A percentile compares a stretch with the other conserved stretches of the same genome.
Evolutionary conservation across 2,329 filamentous ascomycete genomes (phyloP).

Genomic region (Colletotrichum lindemuthianum): DNA sequence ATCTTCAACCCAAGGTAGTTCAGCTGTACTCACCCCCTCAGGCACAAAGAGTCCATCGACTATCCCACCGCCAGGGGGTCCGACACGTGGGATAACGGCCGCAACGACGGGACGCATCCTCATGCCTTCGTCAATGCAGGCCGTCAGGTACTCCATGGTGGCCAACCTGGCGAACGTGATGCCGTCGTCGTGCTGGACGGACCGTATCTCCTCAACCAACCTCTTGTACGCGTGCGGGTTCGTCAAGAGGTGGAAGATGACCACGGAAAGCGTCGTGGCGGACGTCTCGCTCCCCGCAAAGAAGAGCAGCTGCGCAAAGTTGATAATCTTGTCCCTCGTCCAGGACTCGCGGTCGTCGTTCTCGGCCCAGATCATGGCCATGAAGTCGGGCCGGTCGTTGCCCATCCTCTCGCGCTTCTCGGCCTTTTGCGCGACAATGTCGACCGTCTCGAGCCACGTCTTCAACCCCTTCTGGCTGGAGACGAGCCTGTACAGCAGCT

Average conservation of each 20-base stretch:
- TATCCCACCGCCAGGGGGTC: slow-evolving; percentile 39
- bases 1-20: too few relatives aligned
- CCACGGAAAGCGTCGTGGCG: slow-evolving; percentile 4
- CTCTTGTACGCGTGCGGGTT: slow-evolving; percentile 28
- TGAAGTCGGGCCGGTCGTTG: slow-evolving; percentile 11
- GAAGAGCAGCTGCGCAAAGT: slow-evolving; percentile 16
- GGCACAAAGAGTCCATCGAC: slow-evolving; percentile 46
- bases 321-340: slow-evolving; percentile 14
- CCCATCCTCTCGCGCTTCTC: slow-evolving; percentile 13
- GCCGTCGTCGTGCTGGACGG: slow-evolving; percentile 44
- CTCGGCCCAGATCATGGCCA: slow-evolving; percentile 11
- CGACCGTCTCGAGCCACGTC: slow-evolving; percentile 26
- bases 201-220: slow-evolving; percentile 47
- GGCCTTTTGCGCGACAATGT: not conserved
- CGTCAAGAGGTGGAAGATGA: slow-evolving; percentile 1
- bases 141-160: slow-evolving; percentile 44
- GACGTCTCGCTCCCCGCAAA: slow-evolving; percentile 10
- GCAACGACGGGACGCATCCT: slow-evolving; percentile 47
- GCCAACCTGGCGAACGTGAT: slow-evolving; percentile 43
- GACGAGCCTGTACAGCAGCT: not conserved
- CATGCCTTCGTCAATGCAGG: slow-evolving; percentile 49
- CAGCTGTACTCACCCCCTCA: slow-evolving; percentile 39
- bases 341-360: slow-evolving; percentile 9
- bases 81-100: not conserved
- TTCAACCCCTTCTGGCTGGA: slow-evolving; percentile 13